Base-by-base conservation (phyloP, 208 protist genomes). In the Strigomonas oncopelti region DNA sequence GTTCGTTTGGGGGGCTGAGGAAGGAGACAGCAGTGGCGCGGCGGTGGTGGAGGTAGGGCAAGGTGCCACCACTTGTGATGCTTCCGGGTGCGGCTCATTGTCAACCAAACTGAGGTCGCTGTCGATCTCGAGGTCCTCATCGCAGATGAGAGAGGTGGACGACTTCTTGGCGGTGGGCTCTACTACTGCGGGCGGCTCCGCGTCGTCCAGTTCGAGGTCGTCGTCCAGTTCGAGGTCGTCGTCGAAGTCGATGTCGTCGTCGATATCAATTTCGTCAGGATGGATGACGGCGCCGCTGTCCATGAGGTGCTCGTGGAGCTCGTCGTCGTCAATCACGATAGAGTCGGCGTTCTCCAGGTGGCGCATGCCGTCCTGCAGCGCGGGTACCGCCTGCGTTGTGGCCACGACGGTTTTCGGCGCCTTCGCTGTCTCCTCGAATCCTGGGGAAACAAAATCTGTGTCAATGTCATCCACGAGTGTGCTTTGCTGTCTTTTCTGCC, bases 181-280 rank as follows among this genome's bases (percentile, higher is more conserved):
- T 45, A 7, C 38, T 7, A 45, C 38, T 18, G 38, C 38, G 9
- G 7, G 9, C 14, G 27, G 16, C 14, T 61, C 51, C 16, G 54
- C 69, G 29, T 68, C 65, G 38, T 78, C 78, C 24, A 69, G 25
- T 5, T 63, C 24, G 24, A 75, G 20, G 34, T 70, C 61, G 0
- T 71, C 71, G 8, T 61, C 52, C 14, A 51, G 18, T 9, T 72
- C 57, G 13, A 42, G 31, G 24, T 48, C 68, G 31, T 72, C 72
- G 25, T 81, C 74, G 53, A 84, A 71, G 48, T 79, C 70, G 27
- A 74, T 77, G 56, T 73, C 66, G 14, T 73, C 75, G 29, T 77
- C 74, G n/a, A 72, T 32, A 9, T 65, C 57, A 16, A 77, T 59
- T 29, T 78, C 80, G 13, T 71, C 72, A 8, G 48, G 55, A 0